Conservation (phyloP, 371 early-diverging fungal genomes). For the Rhizoclosmatium hyalinum region DNA sequence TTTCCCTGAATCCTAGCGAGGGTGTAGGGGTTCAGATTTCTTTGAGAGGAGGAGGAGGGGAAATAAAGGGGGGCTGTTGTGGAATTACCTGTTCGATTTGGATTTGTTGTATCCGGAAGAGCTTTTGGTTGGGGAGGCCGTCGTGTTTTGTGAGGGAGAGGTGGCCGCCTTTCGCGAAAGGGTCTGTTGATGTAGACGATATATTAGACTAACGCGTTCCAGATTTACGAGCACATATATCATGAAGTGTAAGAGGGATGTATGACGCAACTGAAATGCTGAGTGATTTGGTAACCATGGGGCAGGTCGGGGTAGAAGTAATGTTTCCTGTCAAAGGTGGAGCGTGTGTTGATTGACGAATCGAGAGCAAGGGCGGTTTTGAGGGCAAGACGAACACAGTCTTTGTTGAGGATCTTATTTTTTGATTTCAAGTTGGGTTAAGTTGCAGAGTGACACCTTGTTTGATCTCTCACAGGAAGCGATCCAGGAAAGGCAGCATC, state of each 20-base stretch:
- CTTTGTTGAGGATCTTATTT: slow-evolving; percentile 69
- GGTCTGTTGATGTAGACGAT: slow-evolving; percentile 53
- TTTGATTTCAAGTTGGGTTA: neutral
- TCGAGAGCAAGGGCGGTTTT: slow-evolving; percentile 77
- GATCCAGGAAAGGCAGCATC: slow-evolving; percentile 90
- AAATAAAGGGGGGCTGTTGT: neutral
- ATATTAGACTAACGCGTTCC: neutral
- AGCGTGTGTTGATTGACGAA: slow-evolving; percentile 67
- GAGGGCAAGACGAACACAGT: slow-evolving; percentile 75
- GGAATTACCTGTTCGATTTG: slow-evolving; percentile 80
- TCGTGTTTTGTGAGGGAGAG: slow-evolving; percentile 62
- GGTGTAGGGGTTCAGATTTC: neutral
- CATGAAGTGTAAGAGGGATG: too few species aligned
- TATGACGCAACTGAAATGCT: slow-evolving; percentile 58
- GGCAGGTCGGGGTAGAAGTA: slow-evolving; percentile 94
- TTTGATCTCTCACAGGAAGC: slow-evolving; percentile 55
- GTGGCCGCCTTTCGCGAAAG: slow-evolving; percentile 71
- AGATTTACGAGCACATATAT: too few species aligned
- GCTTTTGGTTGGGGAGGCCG: slow-evolving; percentile 55
- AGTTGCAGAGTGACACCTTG: neutral
- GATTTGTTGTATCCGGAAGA: slow-evolving; percentile 78
- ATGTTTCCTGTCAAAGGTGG: slow-evolving; percentile 91
- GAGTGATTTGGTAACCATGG: slow-evolving; percentile 94
- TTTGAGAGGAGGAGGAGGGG: neutral
- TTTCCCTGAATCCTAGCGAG: slow-evolving; percentile 80